Base-by-base conservation (phyloP, 805 yeast genomes). In the Tetrapisispora pingtungensis region DNA sequence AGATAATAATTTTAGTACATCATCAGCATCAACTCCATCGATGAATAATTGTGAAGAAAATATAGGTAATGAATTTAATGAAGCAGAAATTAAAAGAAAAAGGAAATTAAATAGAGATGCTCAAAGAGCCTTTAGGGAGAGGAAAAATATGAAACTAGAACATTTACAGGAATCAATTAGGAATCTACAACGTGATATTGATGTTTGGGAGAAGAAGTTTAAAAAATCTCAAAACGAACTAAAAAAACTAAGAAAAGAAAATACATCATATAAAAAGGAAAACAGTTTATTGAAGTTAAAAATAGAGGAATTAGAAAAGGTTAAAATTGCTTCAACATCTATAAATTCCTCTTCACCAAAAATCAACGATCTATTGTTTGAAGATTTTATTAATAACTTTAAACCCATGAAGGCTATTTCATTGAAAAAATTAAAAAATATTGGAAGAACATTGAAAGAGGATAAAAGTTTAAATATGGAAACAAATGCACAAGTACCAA, bases 81-180 rank as follows among this genome's bases (percentile, higher is more conserved):
- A 37, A 12, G 15, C 14, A 8, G 88, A 95, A 0, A 86, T 89
- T 0, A 79, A 82, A 19, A 84, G 85, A 61, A 68, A 96, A 43
- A 86, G 86, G 63, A 95, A 95, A 3, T 96, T 84, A 62, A 88
- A 88, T 59, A 69, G 96, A 46, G 95, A 93, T n/a, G 95, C 96
- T 19, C 95, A 89, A 68, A 60, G 95, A 46, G 94, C 97, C 2
- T 85, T 86, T 66, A 68, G 96, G 51, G 94, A 87, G 61, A 72
- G 96, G 51, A 69, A 94, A 54, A 94, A 96, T 17, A 83, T 84
- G 28, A 67, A 88, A 42, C 85, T 87, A 7, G 78, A 78, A 46
- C 94, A 84, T 58, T 69, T 89, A 44, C 95, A 86, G 59, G 75
- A 73, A 10, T 42, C 51, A 1, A 53, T 60, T 12, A 53, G 51